These are phyloP conservation scores for Blastobotrys chiropterorum DNA, from an alignment of 805 yeast genomes.

Conservation along the genomic window DNA sequence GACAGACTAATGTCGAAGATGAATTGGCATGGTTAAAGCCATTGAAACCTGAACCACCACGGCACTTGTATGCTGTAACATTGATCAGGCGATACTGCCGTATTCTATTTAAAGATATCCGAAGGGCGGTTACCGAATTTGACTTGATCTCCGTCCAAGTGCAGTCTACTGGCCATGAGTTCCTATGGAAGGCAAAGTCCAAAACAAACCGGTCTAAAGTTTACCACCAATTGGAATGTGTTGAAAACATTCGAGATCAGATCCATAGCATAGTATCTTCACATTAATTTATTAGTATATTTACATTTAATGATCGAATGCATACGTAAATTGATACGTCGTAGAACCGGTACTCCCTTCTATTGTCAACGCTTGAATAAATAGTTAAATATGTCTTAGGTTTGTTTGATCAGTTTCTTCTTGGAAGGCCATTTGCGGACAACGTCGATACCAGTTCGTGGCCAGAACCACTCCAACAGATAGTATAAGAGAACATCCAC, in stretches of 20 bases:
- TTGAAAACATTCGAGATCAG: neutral
- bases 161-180: neutral
- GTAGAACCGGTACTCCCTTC: too few species aligned
- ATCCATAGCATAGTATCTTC: neutral
- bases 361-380: neutral
- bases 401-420: slow-evolving; percentile 1
- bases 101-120: slow-evolving; percentile 3
- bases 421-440: slow-evolving; percentile 68
- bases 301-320: neutral
- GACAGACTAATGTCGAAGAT: neutral
- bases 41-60: neutral
- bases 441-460: slow-evolving; percentile 60
- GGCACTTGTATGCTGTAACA: neutral
- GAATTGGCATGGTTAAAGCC: neutral
- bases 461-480: slow-evolving; percentile 65
- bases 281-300: neutral
- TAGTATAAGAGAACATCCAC: slow-evolving; percentile 66
- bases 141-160: slow-evolving; percentile 2
- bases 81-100: neutral
- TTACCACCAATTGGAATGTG: neutral
- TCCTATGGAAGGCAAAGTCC: slow-evolving; percentile 9
- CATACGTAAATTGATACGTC: too few species aligned
- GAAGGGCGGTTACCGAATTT: neutral
- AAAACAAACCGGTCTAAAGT: neutral
- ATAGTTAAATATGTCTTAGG: neutral